These are phyloP conservation scores for Globisporangium echinulatum DNA, from an alignment of 352 stramenopile genomes.

Conservation along the genomic window DNA sequence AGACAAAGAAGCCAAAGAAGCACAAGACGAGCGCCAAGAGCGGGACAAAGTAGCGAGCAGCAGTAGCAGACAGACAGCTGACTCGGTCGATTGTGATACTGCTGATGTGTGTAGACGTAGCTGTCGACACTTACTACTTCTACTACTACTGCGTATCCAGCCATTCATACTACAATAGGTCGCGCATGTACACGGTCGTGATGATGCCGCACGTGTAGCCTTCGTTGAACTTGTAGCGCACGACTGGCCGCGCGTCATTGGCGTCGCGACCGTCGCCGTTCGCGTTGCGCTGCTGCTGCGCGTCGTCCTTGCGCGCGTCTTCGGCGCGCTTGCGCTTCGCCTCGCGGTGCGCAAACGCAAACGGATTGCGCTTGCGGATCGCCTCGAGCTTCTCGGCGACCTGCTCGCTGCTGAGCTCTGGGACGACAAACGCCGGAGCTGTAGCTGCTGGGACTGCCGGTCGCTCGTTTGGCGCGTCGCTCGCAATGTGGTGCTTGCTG, in stretches of 20 bases:
- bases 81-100: no score
- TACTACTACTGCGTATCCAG: no score
- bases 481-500: neutral
- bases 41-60: slow-evolving; percentile 15
- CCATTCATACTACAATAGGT: slow-evolving; percentile 53
- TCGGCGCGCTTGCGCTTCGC: slow-evolving; percentile 69
- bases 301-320: slow-evolving; percentile 21
- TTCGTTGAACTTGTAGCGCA: slow-evolving; percentile 89
- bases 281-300: slow-evolving; percentile 8
- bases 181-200: slow-evolving; percentile 79
- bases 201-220: slow-evolving; percentile 89
- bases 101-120: no score
- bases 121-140: no score
- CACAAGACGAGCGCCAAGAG: slow-evolving; percentile 34
- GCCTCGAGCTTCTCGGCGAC: slow-evolving; percentile 54
- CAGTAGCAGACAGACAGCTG: neutral
- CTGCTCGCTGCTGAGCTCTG: slow-evolving; percentile 46
- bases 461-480: neutral
- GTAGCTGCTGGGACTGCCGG: neutral
- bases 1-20: slow-evolving; percentile 30
- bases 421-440: slow-evolving; percentile 32
- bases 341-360: slow-evolving; percentile 76
- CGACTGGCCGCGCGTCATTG: slow-evolving; percentile 23
- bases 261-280: neutral
- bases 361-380: slow-evolving; percentile 66